A percentile compares a stretch with the other conserved stretches of the same genome.
These are phyloP conservation scores for Pythium monospermum DNA, from an alignment of 352 stramenopile species.

Conservation along the genomic window DNA sequence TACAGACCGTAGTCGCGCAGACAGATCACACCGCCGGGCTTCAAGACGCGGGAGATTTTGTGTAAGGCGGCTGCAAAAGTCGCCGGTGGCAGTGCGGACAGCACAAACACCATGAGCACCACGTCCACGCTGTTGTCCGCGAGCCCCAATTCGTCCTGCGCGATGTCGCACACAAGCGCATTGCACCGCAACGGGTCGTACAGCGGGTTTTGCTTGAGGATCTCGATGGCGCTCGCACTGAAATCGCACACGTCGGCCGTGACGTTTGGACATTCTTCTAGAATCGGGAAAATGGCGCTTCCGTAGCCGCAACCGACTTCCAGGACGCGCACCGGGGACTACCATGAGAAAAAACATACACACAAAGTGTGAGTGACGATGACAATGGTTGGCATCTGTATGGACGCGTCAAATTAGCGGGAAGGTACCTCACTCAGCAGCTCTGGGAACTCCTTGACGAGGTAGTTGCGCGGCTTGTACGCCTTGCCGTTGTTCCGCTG, in stretches of 20 bases:
- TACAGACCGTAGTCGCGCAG: conserved; percentile 87
- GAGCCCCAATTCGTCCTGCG: conserved; percentile 45
- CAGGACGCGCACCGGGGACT: conserved; percentile 42
- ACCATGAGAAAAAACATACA: background rate
- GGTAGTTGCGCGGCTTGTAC: conserved; percentile 82
- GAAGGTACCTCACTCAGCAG: conserved; percentile 29
- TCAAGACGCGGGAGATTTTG: conserved; percentile 52
- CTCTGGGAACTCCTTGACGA: conserved; percentile 77
- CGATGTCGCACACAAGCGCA: conserved; percentile 74
- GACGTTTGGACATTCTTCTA: conserved; percentile 57
- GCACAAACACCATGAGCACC: conserved; percentile 79
- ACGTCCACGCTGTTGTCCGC: conserved; percentile 54
- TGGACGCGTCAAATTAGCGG: background rate
- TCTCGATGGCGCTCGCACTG: conserved; percentile 70
- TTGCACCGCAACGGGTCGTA: conserved; percentile 49
- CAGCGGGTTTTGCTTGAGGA: conserved; percentile 45
- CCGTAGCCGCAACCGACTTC: conserved; percentile 86
- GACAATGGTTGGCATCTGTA: background rate
- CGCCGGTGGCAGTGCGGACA: conserved; percentile 67
- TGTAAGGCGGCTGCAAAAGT: conserved; percentile 40
- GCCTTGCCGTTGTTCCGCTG: conserved; percentile 70
- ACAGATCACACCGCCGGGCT: conserved; percentile 67
- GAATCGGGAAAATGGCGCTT: conserved; percentile 82
- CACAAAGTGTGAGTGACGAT: too few species aligned
- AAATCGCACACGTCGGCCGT: conserved; percentile 78